Conservation (phyloP, 306 rosid species). For the Begonia loranthoides region DNA sequence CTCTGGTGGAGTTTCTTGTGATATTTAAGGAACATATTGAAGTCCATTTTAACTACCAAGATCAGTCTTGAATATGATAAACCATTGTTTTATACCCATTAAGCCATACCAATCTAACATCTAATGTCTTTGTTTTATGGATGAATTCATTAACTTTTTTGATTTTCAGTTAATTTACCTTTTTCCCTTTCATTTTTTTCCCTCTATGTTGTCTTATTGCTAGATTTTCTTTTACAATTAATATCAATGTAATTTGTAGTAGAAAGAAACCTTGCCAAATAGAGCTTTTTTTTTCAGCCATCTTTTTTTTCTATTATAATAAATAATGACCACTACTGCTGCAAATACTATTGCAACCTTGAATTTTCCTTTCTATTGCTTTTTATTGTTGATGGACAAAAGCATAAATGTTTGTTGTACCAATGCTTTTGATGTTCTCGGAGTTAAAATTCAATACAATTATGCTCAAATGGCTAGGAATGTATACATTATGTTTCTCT, state of each 20-base stretch:
- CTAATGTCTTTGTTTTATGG: background rate
- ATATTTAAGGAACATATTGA: background rate
- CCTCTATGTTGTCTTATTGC: too few species aligned
- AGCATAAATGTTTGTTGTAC: background rate
- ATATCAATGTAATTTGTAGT: too few species aligned
- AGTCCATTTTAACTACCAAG: background rate
- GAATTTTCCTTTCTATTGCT: too few species aligned
- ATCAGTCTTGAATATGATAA: background rate
- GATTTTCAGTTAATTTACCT: background rate
- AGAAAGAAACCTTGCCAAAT: too few species aligned
- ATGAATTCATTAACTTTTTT: background rate
- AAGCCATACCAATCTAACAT: background rate
- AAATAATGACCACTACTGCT: too few species aligned
- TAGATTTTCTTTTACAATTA: too few species aligned
- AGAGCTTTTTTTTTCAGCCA: too few species aligned
- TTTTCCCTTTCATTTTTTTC: background rate
- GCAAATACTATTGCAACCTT: too few species aligned
- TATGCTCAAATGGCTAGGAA: background rate
- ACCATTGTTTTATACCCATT: background rate
- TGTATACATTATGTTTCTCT: background rate
- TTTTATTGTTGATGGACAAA: too few species aligned
- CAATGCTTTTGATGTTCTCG: background rate
- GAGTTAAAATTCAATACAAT: background rate
- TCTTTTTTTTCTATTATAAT: too few species aligned
- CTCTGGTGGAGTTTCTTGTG: constrained; percentile 2